Percentiles rank a stretch among this genome's conserved stretches.
These are phyloP conservation scores for Sporothrix protearum DNA, from an alignment of 2,329 filamentous ascomycete species.

Conservation along the genomic window DNA sequence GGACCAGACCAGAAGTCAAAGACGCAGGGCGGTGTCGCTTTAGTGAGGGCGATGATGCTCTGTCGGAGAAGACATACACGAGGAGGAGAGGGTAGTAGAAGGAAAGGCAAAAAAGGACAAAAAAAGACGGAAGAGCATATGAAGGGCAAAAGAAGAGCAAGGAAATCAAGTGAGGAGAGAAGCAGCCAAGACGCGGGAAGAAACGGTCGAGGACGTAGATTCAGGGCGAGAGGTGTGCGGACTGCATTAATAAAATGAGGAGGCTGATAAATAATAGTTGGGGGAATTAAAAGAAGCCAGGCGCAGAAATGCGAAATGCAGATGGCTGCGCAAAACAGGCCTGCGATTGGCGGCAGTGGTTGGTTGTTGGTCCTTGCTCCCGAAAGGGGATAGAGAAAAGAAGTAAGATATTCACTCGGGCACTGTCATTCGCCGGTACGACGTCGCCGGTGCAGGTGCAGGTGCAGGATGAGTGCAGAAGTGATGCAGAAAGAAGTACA, in stretches of 20 bases:
- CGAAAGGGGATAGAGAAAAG: not conserved
- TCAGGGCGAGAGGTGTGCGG: not conserved
- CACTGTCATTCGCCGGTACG: constrained; percentile 8
- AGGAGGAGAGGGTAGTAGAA: not conserved
- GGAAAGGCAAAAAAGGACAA: not conserved
- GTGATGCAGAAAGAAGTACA: not conserved
- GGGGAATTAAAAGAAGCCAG: not conserved
- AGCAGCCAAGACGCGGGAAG: not conserved
- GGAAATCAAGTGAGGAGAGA: constrained; percentile 13
- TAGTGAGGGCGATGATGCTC: not conserved
- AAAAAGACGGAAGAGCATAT: not conserved
- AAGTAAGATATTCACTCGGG: not conserved
- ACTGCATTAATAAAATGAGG: constrained; percentile 21
- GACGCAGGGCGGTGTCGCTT: not conserved
- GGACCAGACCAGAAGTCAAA: constrained; percentile 1
- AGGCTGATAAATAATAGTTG: constrained; percentile 19
- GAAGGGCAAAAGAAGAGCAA: constrained; percentile 11
- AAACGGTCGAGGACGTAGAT: not conserved
- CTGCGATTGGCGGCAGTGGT: constrained; percentile 22
- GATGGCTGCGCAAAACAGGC: constrained; percentile 19
- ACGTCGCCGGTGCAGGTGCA: constrained; percentile 5
- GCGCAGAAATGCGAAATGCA: constrained; percentile 10
- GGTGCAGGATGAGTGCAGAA: not conserved
- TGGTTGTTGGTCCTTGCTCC: constrained; percentile 21
- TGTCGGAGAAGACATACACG: not conserved